Base-by-base conservation (phyloP, 1,139 yeast species). In the Candida tunisiensis region DNA sequence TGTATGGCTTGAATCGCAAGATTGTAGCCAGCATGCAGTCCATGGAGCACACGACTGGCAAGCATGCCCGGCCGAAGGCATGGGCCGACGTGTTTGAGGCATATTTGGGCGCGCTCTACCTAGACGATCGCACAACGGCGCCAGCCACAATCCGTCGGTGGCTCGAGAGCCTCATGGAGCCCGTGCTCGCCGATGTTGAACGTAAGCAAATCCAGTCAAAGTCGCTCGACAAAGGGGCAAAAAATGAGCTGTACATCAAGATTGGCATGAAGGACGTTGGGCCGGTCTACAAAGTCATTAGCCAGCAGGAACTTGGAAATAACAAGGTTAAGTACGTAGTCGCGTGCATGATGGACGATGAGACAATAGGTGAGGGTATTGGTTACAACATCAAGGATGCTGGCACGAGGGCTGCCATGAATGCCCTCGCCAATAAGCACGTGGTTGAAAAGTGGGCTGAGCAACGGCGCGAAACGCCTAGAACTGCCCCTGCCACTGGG, bases 1-100 rank as follows among this genome's bases (percentile, higher is more conserved):
- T 62, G 12, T 91, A 91, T 49, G 77, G 74, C 1, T 66, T 88
- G 36, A 77, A 74, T 36, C 60, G 67, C 34, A 58, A 59, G 34
- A 58, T 83, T 63, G 60, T 28, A 45, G 51, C 15, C 45, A 45
- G 15, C 16, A 16, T 11, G 21, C n/a, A n/a, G n/a, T n/a, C 24
- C 13, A 7, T 15, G 23, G 13, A 15, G 10, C 15, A 11, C 16
- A 29, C 29, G 27, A 26, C 26, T 24, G 31, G 31, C 17, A 33
- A 34, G 15, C 30, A 37, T 20, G 32, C 30, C n/a, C 28, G 36
- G 18, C 39, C 47, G 35, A 78, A 77, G 43, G 57, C 71, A 3
- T 59, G 61, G 40, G 85, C 92, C 1, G 92, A 79, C 53, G 65
- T 77, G 1, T 79, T 85, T 48, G 95, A 85, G 51, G 94, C 95